Base-by-base conservation (phyloP, 345 rosid genomes). In the Turnera subulata region DNA sequence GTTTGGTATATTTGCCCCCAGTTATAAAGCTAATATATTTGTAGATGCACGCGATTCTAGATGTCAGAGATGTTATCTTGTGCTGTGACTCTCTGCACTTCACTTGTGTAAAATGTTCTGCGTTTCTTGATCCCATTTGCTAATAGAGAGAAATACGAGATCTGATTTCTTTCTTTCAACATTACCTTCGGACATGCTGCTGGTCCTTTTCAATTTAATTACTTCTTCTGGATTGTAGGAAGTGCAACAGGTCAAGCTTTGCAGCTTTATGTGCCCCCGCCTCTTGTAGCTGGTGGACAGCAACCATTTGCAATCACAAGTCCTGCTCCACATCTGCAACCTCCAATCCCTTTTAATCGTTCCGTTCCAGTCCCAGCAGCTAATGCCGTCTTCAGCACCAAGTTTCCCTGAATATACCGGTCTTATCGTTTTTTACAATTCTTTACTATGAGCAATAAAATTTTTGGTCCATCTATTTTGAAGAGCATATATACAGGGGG, bases 201-300 rank as follows among this genome's bases (percentile, higher is more conserved):
- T 23, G 22, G 17, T 42, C 24, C 12, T 13, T 24, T 50, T 23
- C 23, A 19, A 22, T 6, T 12, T 40, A 35, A 11, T 20, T 20
- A 11, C 26, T 56, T 8, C 46, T 13, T 26, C 9, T 40, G 35
- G 5, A 60, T 26, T 61, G 69, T 70, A 73, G 79, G 77, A 56
- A 62, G 38, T 61, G 70, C 65, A 64, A 55, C 73, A 4, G 77
- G 72, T 35, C 78, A 72, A 58, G 65, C 80, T 9, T 20, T 69
- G 70, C 82, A 72, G 62, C 55, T 80, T 0, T 78, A 80, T 32
- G 56, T 73, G 33, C 73, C 85, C 15, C 76, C 76, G 33, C 80
- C 86, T 47, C 64, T 68, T 45, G 48, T 76, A 25, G 65, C 74
- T 35, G 40, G 58, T 50, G 84, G 82, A 24, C 74, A 69, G 71